Evolutionary conservation across 2,329 filamentous ascomycete species (phyloP), one percentile per base, ranked within the genome.

Genomic region (Aureobasidium vineae): DNA sequence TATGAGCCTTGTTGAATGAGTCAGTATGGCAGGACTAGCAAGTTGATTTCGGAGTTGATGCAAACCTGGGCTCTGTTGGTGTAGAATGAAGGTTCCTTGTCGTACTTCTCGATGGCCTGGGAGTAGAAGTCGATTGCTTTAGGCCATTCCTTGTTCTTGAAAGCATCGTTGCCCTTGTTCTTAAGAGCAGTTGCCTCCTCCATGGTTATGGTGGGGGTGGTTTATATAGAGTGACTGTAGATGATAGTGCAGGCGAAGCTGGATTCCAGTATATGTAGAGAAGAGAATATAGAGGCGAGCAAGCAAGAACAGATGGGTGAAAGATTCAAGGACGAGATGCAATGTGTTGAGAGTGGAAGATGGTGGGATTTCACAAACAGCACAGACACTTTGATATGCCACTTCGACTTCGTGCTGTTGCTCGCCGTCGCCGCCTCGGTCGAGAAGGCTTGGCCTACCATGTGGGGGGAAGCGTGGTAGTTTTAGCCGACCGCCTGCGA

Each of bases 111-210:
- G 75, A 99, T 98, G 31, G 94, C 94, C 79, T 96, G 86, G 65
- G 87, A 87, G 79, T 99, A 99, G 71, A 88, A 87, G 1, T 93
- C 88, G 70, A 97, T 84, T 8, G 95, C 95, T 3, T 84, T 81
- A 13, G 85, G 86, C 90, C 91, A 99, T 81, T 98, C 90, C 74
- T 97, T 92, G 38, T 87, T 83, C 66, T 88, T 87, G 79, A 98
- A 98, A 63, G 92, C 92, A 75, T 93, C 90, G 80, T 99, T 99
- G 77, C 95, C 95, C 79, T 96, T 86, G 78, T 96, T 90, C 82
- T 99, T 99, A 72, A 96, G 83, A 75, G 89, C 90, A 71, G 88
- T 85, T 63, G 94, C 94, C 77, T 90, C 87, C 38, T 64, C 61
- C 61, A 64, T 64, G 49, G 23, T 36, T 40, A 38, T 53, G 47